Evolutionary conservation across 495 filamentous ascomycete genomes (phyloP).

Genomic region (Lineolata rhizophorae): DNA sequence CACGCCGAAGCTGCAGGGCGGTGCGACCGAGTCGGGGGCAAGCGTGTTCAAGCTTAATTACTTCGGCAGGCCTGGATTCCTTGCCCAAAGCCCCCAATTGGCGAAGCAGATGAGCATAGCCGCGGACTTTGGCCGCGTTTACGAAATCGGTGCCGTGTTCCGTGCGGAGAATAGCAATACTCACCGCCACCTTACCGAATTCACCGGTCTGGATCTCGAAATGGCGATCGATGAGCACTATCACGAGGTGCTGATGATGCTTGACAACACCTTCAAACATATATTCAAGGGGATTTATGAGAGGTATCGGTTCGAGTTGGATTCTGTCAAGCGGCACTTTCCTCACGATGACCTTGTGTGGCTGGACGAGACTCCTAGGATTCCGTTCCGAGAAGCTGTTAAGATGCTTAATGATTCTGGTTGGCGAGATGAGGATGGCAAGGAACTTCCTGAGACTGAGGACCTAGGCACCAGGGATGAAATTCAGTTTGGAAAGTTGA

Average conservation of each 20-base stretch:
- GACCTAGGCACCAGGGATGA: constrained; percentile 72
- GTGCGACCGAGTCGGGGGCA: constrained; percentile 81
- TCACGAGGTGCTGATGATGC: constrained; percentile 58
- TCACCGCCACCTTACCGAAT: constrained; percentile 90
- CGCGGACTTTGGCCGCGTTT: constrained; percentile 75
- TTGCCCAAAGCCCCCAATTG: constrained; percentile 87
- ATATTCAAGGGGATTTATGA: constrained; percentile 50
- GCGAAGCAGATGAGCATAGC: constrained; percentile 96
- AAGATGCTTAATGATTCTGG: constrained; percentile 64
- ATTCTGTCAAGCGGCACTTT: constrained; percentile 32
- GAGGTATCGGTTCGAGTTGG: constrained; percentile 22
- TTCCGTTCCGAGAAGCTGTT: constrained; percentile 63
- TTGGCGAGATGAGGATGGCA: constrained; percentile 55
- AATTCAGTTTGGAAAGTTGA: constrained; percentile 59
- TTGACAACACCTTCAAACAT: constrained; percentile 68
- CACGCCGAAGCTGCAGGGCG: constrained; percentile 71
- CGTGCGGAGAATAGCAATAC: constrained; percentile 94
- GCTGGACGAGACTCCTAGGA: constrained; percentile 59
- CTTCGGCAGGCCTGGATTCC: constrained; percentile 64
- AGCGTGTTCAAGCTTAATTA: constrained; percentile 87
- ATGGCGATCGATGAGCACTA: constrained; percentile 86
- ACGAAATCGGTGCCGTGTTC: constrained; percentile 80
- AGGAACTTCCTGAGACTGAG: constrained; percentile 40
- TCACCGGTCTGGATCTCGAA: constrained; percentile 91
- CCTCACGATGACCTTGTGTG: constrained; percentile 51